Evolutionary conservation across 768 basidiomycete genomes (phyloP).

Genomic region (Albatrellus ellisii): DNA sequence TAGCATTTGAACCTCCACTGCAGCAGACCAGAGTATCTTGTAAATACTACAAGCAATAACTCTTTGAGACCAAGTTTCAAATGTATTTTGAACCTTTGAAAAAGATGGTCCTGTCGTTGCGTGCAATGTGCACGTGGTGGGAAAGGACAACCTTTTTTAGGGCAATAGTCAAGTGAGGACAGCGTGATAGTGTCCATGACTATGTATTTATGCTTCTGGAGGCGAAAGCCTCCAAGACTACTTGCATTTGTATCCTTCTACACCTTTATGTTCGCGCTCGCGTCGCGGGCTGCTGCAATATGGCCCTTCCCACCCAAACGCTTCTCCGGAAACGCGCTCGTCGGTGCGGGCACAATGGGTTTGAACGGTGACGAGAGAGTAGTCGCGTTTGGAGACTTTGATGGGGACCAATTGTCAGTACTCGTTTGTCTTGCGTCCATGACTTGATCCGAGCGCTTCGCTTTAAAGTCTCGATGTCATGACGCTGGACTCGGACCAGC

Average conservation of each 20-base stretch:
- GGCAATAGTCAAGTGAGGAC: too few species aligned
- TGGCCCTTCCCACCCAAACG: constrained; percentile 90
- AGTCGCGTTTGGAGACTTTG: constrained; percentile 88
- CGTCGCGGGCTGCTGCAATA: constrained; percentile 14
- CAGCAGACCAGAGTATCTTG: too few species aligned
- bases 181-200: too few species aligned
- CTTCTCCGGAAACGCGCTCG: constrained; percentile 68
- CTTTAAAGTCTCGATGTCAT: constrained; percentile 62
- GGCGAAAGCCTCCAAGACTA: constrained; percentile 6
- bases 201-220: neutral
- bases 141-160: too few species aligned
- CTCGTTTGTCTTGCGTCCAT: neutral
- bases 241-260: constrained; percentile 7
- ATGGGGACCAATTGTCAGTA: constrained; percentile 89
- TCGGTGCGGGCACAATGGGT: constrained; percentile 72
- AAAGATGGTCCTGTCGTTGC: too few species aligned
- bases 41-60: too few species aligned
- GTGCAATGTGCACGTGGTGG: too few species aligned
- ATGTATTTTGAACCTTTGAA: too few species aligned
- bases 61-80: too few species aligned
- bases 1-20: too few species aligned
- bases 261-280: constrained; percentile 2
- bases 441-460: neutral
- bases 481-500: constrained; percentile 61
- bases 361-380: constrained; percentile 59